These are phyloP conservation scores for Fusarium cyanostomum DNA, from an alignment of 2,329 filamentous ascomycete species.

Conservation along the genomic window DNA sequence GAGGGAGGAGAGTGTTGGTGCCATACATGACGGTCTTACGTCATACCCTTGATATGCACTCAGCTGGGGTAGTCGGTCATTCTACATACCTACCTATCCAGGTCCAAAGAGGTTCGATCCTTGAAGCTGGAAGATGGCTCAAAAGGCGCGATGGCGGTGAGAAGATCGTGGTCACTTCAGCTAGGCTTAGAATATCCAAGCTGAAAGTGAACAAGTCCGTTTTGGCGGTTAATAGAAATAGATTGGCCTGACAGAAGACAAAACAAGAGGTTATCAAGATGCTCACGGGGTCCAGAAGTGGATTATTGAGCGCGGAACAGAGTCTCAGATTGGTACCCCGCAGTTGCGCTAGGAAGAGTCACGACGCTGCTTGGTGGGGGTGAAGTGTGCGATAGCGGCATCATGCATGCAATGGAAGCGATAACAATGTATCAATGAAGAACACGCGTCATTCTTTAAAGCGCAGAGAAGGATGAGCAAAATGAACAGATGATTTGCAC, in stretches of 20 bases:
- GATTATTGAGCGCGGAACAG: conserved; percentile 26
- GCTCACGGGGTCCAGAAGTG: conserved; percentile 35
- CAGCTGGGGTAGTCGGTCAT: background rate
- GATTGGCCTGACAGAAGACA: conserved; percentile 19
- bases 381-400: conserved; percentile 33
- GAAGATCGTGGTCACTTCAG: background rate
- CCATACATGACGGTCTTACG: conserved; percentile 15
- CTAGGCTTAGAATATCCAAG: background rate
- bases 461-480: background rate
- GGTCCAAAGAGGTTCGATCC: background rate
- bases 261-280: conserved; percentile 25
- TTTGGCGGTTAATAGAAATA: conserved; percentile 25
- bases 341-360: conserved; percentile 36
- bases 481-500: background rate
- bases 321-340: conserved; percentile 31
- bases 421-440: conserved; percentile 15
- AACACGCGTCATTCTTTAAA: background rate
- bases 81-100: background rate
- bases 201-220: background rate
- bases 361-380: conserved; percentile 36
- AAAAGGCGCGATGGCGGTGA: conserved; percentile 19
- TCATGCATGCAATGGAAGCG: conserved; percentile 37
- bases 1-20: background rate
- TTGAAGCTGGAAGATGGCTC: background rate
- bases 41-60: conserved; percentile 11